Evolutionary conservation across 2,329 filamentous ascomycete species (phyloP).

Genomic region (Xylaria sp.): DNA sequence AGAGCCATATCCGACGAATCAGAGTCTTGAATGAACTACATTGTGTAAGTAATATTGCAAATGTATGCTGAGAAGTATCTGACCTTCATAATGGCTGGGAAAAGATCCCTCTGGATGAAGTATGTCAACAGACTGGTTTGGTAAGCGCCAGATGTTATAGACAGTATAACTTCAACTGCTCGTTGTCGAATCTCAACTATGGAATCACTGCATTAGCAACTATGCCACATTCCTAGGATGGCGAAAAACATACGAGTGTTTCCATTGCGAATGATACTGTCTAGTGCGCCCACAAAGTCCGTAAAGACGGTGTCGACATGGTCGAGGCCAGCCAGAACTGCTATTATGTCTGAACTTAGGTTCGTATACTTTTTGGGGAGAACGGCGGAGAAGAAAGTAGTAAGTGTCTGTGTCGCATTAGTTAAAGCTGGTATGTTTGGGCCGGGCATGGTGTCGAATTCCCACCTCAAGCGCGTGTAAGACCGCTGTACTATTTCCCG

Average conservation of each 20-base stretch:
- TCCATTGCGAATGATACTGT: constrained; percentile 83
- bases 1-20: constrained; percentile 72
- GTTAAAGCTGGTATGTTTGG: constrained; percentile 48
- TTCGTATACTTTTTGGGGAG: constrained; percentile 93
- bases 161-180: constrained; percentile 82
- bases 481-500: constrained; percentile 69
- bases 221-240: background rate
- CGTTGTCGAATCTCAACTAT: constrained; percentile 79
- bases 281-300: constrained; percentile 85
- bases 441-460: constrained; percentile 7
- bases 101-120: constrained; percentile 93
- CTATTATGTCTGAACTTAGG: constrained; percentile 93
- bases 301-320: constrained; percentile 87
- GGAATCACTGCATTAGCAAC: constrained; percentile 19
- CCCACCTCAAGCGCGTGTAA: constrained; percentile 87
- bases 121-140: constrained; percentile 95
- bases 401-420: constrained; percentile 77
- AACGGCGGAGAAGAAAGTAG: constrained; percentile 84
- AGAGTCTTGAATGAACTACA: constrained; percentile 82
- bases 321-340: constrained; percentile 87
- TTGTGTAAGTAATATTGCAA: constrained; percentile 36
- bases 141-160: constrained; percentile 92
- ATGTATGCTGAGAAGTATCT: constrained; percentile 31
- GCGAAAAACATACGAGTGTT: constrained; percentile 66
- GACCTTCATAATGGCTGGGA: constrained; percentile 95